These are phyloP conservation scores for Penicillium cataractarum DNA, from an alignment of 495 filamentous ascomycete genomes.

Conservation along the genomic window DNA sequence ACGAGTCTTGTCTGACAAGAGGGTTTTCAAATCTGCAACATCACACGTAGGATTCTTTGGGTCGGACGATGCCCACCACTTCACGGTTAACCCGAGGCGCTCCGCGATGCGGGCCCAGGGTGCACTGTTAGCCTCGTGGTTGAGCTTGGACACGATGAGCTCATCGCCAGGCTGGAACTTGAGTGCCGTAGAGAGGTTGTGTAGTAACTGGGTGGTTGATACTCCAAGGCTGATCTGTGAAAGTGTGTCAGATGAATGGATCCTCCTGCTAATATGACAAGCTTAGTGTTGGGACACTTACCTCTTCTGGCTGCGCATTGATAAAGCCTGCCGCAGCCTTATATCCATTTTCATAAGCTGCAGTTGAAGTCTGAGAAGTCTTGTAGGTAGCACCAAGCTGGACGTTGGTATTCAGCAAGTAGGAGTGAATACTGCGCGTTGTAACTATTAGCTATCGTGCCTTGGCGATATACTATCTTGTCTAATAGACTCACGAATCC, in stretches of 20 bases:
- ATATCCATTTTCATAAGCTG: constrained; percentile 57
- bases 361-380: constrained; percentile 55
- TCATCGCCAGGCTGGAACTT: constrained; percentile 62
- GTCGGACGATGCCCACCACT: constrained; percentile 61
- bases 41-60: constrained; percentile 58
- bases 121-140: constrained; percentile 74
- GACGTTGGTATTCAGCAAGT: constrained; percentile 69
- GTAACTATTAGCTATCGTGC: constrained; percentile 1
- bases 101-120: constrained; percentile 68
- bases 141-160: constrained; percentile 65
- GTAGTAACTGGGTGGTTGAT: constrained; percentile 73
- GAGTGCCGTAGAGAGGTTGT: constrained; percentile 67
- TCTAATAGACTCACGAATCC: constrained; percentile 55
- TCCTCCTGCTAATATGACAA: constrained; percentile 11
- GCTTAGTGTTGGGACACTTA: constrained; percentile 32
- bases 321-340: constrained; percentile 67
- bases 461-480: background rate
- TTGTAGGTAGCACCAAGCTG: constrained; percentile 71
- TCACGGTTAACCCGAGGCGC: constrained; percentile 58
- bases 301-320: constrained; percentile 64
- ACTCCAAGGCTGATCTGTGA: constrained; percentile 52
- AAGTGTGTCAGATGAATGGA: constrained; percentile 7
- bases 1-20: constrained; percentile 62
- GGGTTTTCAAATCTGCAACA: constrained; percentile 49
- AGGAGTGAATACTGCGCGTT: constrained; percentile 58